These are phyloP conservation scores for Camptophora hylomeconis DNA, from an alignment of 2,329 filamentous ascomycete genomes.

Conservation along the genomic window DNA sequence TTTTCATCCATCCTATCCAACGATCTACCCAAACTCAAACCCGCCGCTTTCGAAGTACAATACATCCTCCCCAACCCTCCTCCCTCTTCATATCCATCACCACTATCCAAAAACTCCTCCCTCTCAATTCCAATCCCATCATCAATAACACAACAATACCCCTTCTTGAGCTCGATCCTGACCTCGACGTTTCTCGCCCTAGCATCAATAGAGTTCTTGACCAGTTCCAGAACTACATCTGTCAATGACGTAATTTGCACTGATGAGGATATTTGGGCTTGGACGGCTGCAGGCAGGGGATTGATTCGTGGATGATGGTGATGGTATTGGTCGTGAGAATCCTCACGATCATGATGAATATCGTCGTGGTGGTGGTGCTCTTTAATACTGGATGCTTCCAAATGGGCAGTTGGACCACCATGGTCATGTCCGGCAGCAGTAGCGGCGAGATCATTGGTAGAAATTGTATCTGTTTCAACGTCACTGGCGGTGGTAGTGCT, in stretches of 20 bases:
- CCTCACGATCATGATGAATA: no score
- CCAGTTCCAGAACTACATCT: conserved; percentile 54
- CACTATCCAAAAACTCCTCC: conserved; percentile 66
- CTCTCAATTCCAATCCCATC: conserved; percentile 67
- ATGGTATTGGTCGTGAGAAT: no score
- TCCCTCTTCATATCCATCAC: no score
- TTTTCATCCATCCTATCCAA: conserved; percentile 10
- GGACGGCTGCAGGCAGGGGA: conserved; percentile 8
- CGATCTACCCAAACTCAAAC: background rate
- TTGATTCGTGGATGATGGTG: no score
- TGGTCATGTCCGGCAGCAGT: no score
- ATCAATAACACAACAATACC: conserved; percentile 70
- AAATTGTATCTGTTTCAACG: no score
- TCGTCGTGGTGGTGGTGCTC: background rate
- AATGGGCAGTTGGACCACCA: no score
- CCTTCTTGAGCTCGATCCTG: conserved; percentile 59
- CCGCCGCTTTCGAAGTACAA: no score
- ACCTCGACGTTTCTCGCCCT: conserved; percentile 55
- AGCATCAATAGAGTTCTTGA: conserved; percentile 80
- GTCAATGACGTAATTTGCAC: conserved; percentile 64
- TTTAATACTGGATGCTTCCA: conserved; percentile 4
- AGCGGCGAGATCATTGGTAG: no score
- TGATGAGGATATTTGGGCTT: conserved; percentile 65
- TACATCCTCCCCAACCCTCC: conserved; percentile 55
- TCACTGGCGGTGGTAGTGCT: no score